These are phyloP conservation scores for Sindora glabra DNA, from an alignment of 306 rosid genomes.

Conservation along the genomic window DNA sequence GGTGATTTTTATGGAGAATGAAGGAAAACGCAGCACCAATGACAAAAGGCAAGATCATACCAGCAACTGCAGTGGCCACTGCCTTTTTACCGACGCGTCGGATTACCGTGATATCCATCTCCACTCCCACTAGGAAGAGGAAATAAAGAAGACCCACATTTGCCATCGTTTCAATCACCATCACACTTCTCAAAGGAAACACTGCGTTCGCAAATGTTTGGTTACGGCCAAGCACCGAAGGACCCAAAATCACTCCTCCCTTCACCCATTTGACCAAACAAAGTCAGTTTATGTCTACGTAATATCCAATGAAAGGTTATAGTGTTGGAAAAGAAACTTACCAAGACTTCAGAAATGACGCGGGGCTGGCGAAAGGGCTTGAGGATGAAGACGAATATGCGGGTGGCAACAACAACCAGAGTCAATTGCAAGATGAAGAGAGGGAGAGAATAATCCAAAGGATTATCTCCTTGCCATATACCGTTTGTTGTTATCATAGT, in stretches of 20 bases:
- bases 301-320: too few species aligned
- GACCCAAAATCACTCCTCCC: slow-evolving; percentile 89
- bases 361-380: slow-evolving; percentile 93
- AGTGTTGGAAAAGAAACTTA: slow-evolving; percentile 17
- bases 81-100: slow-evolving; percentile 55
- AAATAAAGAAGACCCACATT: slow-evolving; percentile 81
- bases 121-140: slow-evolving; percentile 71
- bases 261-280: neutral
- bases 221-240: slow-evolving; percentile 63
- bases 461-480: slow-evolving; percentile 94
- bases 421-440: slow-evolving; percentile 81
- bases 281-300: too few species aligned
- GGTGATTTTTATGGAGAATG: neutral
- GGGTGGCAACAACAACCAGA: slow-evolving; percentile 59
- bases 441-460: slow-evolving; percentile 88
- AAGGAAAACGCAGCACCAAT: slow-evolving; percentile 43
- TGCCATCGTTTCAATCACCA: slow-evolving; percentile 88
- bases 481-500: slow-evolving; percentile 89
- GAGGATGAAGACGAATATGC: slow-evolving; percentile 56
- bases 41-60: slow-evolving; percentile 65
- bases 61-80: slow-evolving; percentile 42
- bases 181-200: slow-evolving; percentile 73
- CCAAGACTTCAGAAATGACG: slow-evolving; percentile 84
- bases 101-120: slow-evolving; percentile 59
- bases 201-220: slow-evolving; percentile 35